These are phyloP conservation scores for Pseudonitzschia pungens DNA, from an alignment of 108 stramenopile genomes.

Conservation along the genomic window DNA sequence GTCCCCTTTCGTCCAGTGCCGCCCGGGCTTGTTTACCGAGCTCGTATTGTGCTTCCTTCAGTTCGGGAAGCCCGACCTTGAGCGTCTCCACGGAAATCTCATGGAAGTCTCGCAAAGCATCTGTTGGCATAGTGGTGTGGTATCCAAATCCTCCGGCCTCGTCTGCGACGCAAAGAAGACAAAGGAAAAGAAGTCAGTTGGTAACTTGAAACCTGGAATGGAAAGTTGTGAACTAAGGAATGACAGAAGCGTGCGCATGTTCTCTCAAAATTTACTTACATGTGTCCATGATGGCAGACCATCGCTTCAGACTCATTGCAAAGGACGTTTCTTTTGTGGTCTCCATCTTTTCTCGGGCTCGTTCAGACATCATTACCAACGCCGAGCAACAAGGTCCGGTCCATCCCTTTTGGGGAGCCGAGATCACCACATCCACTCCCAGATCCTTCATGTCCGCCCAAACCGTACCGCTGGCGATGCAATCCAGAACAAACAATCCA, in stretches of 20 bases:
- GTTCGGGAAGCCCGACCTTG: slow-evolving; percentile 77
- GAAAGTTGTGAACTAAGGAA: too few species aligned
- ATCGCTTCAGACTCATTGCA: slow-evolving; percentile 83
- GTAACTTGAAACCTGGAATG: too few species aligned
- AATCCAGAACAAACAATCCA: slow-evolving; percentile 90
- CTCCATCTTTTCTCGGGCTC: slow-evolving; percentile 59
- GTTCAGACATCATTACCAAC: slow-evolving; percentile 80
- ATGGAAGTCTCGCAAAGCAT: slow-evolving; percentile 85
- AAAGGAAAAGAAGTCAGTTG: not conserved
- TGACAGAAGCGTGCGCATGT: too few species aligned
- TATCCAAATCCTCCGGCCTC: slow-evolving; percentile 88
- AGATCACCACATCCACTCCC: slow-evolving; percentile 87
- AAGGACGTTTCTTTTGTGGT: slow-evolving; percentile 77
- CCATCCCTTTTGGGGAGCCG: slow-evolving; percentile 95
- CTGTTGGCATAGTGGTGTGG: slow-evolving; percentile 94
- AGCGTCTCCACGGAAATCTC: slow-evolving; percentile 86
- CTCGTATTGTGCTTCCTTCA: slow-evolving; percentile 73
- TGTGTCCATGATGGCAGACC: slow-evolving; percentile 86
- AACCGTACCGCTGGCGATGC: slow-evolving; percentile 88
- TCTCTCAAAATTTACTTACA: slow-evolving; percentile 17
- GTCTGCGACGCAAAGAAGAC: slow-evolving; percentile 27
- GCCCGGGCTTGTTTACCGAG: slow-evolving; percentile 70
- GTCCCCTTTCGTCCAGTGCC: slow-evolving; percentile 63
- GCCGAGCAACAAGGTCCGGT: slow-evolving; percentile 89
- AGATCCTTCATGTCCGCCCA: slow-evolving; percentile 94